Evolutionary conservation across 2,329 filamentous ascomycete genomes (phyloP), one percentile per base, ranked within the genome.

Genomic region (Pestalotiopsis sp.): DNA sequence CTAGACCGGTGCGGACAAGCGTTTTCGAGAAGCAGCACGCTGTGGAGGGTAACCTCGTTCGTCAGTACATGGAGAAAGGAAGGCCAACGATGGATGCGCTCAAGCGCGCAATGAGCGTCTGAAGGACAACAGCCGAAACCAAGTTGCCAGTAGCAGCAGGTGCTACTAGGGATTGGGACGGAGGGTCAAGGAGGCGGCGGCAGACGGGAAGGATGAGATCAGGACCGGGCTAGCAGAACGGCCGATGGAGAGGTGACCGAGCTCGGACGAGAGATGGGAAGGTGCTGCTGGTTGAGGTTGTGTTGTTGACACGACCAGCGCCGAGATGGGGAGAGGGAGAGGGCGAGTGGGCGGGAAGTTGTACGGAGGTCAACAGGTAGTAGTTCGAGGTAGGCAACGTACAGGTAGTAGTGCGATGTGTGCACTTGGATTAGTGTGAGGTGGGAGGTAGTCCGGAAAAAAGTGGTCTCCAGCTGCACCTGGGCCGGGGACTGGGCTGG

Each of bases 111-210:
- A 72, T 64, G 68, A 67, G 66, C 60, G 69, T 63, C 69, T 66
- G 68, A 70, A 72, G 66, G 72, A 66, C 58, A 69, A 57, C 72
- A 74, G 68, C 11, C n/a, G 23, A 25, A 58, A 73, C 73, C 69
- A 72, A 73, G 64, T 69, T 73, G 73, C 71, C 76, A 73, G 73
- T 75, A 73, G 75, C 74, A 73, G 73, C 74, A 73, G 75, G 73
- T 75, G 71, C 73, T 67, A 76, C 73, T 69, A 73, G 75, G 70
- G 70, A 70, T 65, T 71, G 71, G 71, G 74, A 73, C 73, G 67
- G 6, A 36, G 31, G 31, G 72, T 45, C 72, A 70, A 70, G 69
- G 72, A 72, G 71, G 68, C 70, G 70, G 73, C 68, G 67, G 31
- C 31, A 36, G 71, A 71, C 71, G 68, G 71, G 69, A 69, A 57